These are phyloP conservation scores for Acacia concinna DNA, from an alignment of 331 rosid species.

Conservation along the genomic window DNA sequence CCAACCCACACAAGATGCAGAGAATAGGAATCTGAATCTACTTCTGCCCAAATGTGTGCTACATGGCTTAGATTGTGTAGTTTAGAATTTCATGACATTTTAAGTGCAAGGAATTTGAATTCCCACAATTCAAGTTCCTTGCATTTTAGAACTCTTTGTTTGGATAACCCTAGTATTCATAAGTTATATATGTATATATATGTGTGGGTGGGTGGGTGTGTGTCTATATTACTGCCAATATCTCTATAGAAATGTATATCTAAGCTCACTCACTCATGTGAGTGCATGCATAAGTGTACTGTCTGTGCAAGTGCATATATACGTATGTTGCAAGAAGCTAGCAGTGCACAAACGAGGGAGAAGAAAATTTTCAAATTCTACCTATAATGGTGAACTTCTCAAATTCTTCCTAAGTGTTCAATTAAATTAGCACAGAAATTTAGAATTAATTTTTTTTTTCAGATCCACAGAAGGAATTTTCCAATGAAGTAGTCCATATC, in stretches of 20 bases:
- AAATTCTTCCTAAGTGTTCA: not conserved
- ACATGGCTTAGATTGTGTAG: not conserved
- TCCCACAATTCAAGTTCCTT: not conserved
- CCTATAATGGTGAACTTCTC: not conserved
- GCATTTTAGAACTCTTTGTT: not conserved
- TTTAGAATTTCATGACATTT: not conserved
- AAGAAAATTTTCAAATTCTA: not conserved
- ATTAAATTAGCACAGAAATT: not conserved
- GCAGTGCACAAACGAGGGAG: not conserved
- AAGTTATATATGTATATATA: not conserved
- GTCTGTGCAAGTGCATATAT: not conserved
- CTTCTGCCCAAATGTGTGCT: conserved; percentile 8
- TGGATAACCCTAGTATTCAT: not conserved
- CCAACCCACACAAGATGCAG: conserved; percentile 21
- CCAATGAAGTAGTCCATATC: not conserved
- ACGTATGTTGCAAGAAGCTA: not conserved
- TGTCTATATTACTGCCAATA: not conserved
- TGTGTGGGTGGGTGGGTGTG: no score
- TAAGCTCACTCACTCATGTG: not conserved
- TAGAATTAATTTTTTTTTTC: not conserved
- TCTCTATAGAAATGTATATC: not conserved
- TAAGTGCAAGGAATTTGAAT: not conserved
- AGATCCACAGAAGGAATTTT: not conserved
- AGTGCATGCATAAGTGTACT: not conserved
- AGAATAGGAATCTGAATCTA: conserved; percentile 5